Base-by-base conservation (phyloP, 768 basidiomycete genomes). In the Pisolithus marmoratus region DNA sequence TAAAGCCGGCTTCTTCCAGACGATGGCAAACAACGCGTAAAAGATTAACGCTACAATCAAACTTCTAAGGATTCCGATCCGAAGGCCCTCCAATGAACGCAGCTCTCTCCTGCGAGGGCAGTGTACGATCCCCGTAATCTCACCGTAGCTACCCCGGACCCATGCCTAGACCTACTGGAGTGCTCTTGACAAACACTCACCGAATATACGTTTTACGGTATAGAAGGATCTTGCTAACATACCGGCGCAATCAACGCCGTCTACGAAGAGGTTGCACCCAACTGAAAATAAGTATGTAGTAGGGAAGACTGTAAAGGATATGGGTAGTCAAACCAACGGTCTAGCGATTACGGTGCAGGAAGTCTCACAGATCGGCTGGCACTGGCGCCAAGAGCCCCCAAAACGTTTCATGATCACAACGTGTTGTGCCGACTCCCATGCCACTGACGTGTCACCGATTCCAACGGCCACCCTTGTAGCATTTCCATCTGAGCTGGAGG, bases 331-430 rank as follows among this genome's bases (percentile, higher is more conserved):
- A 48, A 90, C 90, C 92, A 77, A 61, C 90, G 93, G 27, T 97
- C 70, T 37, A 96, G 72, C 58, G 92, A 96, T 61, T 97, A 97
- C 2, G 93, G 85, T 0, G 96, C 96, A 0, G 96, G 96, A 2
- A 98, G 73, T 38, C 95, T 81, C 9, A 86, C 84, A 5, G 95
- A 98, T 1, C 95, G 95, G 8, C 96, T 98, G 64, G n/a, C n/a
- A n/a, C 98, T 95, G 2, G 94, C 94, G 1, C 86, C 90, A 20
- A 98, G 64, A 0, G 96, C 93, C 17, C 95, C 96, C 57, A 46
- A 40, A 53, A 31, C n/a, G 12, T 14, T 27, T 31, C 5, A 42
- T 34, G 51, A 38, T 12, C 38, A 23, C 37, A 26, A 53, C 60
- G 50, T 26, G 34, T 8, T 11, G 31, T 15, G 9, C 34, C 22